A percentile compares a stretch with the other conserved stretches of the same genome.
Conservation (phyloP, 495 filamentous ascomycete species). For the Apiosordaria backusii region DNA sequence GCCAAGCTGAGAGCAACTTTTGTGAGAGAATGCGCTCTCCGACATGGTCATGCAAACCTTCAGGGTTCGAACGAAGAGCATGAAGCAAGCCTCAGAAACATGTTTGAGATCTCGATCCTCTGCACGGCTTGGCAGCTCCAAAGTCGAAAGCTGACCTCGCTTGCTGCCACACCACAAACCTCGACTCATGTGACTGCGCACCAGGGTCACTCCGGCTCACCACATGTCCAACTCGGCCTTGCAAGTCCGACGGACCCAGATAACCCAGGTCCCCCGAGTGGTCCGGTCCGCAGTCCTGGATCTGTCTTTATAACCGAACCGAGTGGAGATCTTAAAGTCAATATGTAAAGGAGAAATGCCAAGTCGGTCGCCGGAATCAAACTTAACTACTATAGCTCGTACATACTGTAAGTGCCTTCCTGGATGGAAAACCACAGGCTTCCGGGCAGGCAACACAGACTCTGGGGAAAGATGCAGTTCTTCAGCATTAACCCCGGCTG, state of each 20-base stretch:
- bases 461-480: not conserved
- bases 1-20: not conserved
- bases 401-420: not conserved
- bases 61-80: too few species aligned
- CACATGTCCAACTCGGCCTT: slow-evolving; percentile 7
- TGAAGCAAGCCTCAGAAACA: not conserved
- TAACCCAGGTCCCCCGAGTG: not conserved
- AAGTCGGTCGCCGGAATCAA: not conserved
- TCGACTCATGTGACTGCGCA: slow-evolving; percentile 7
- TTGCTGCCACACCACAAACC: not conserved
- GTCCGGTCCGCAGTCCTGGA: not conserved
- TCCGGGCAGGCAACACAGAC: not conserved
- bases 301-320: not conserved
- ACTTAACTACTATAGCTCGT: not conserved
- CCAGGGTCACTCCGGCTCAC: slow-evolving; percentile 6
- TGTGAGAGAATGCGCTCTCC: not conserved
- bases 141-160: slow-evolving; percentile 3
- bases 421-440: slow-evolving; percentile 5
- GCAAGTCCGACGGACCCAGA: not conserved
- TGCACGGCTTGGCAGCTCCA: not conserved
- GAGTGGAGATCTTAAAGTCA: not conserved
- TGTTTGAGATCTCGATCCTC: not conserved
- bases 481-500: not conserved
- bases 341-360: not conserved
- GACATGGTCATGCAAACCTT: too few species aligned